Base-by-base conservation (phyloP, 179 eudicot species). In the Actinidia arguta region DNA sequence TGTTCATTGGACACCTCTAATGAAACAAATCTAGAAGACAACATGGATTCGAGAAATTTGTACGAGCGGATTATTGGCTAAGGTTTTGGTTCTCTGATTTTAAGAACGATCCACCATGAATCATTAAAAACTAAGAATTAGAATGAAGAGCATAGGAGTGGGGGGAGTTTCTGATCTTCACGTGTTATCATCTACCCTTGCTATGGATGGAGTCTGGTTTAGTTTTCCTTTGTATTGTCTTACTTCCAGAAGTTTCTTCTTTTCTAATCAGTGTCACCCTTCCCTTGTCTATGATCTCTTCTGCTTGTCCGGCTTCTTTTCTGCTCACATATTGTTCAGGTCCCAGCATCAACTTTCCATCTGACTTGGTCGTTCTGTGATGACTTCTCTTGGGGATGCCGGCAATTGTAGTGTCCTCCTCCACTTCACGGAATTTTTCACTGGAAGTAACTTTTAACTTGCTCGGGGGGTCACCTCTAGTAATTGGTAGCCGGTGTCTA, bases 181-280 rank as follows among this genome's bases (percentile, higher is more conserved):
- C 20, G 25, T 78, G 18, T 75, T 79, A 80, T 70, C 77, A 42
- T 71, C 31, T 61, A 18, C 64, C 64, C 71, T 83, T 78, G 18
- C 82, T 59, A 72, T 70, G 67, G 80, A 76, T 80, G 84, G 79
- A 62, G 63, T 78, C 72, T 13, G 78, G 70, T 66, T 48, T 73
- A 58, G 78, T 63, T 73, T 76, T 84, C 59, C 50, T 36, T 16
- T 52, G 84, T 73, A 51, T 36, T 8, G 75, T 63, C 79, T 69
- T 76, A 58, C 69, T 75, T 47, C 83, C 75, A 10, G 85, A 75
- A 85, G 14, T 76, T 62, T 73, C 79, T 56, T 52, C 85, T 56
- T 78, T 81, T 75, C 51, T 50, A 58, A 59, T 62, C 2, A n/a
- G n/a, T n/a, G 47, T 16, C 72, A 76, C 75, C 70, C 62, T 76